phyloP scores from a whole-genome alignment of 2,329 filamentous ascomycete genomes.

The Trichoderma koningii region DNA sequence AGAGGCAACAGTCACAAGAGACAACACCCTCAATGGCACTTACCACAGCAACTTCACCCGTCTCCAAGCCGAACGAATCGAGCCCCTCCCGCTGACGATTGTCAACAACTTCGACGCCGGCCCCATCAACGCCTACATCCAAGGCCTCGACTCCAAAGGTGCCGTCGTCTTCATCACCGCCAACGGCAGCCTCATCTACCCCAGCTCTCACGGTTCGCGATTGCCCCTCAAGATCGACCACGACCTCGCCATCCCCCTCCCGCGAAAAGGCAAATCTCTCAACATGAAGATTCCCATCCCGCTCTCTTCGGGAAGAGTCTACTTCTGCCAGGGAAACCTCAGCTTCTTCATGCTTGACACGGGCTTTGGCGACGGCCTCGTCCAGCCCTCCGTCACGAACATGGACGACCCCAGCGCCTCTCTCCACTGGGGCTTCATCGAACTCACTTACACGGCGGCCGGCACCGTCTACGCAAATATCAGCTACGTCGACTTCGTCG shows the following conservation, averaged over 20 bases:
- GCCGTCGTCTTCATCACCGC: conserved; percentile 48
- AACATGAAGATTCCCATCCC: conserved; percentile 46
- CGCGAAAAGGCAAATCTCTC: conserved; percentile 41
- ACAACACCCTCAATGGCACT: conserved; percentile 47
- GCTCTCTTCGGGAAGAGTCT: conserved; percentile 47
- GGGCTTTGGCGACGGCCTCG: conserved; percentile 42
- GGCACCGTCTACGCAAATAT: conserved; percentile 51
- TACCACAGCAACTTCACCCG: conserved; percentile 28
- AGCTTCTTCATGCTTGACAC: conserved; percentile 46
- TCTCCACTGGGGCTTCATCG: conserved; percentile 54
- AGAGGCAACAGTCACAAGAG: conserved; percentile 41
- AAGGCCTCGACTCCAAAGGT: conserved; percentile 45
- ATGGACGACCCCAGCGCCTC: conserved; percentile 46
- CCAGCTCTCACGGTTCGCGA: conserved; percentile 40
- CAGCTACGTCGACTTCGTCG: conserved; percentile 55
- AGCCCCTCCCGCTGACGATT: conserved; percentile 38
- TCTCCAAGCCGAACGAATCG: background rate
- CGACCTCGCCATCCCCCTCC: conserved; percentile 49
- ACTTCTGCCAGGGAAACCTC: conserved; percentile 48
- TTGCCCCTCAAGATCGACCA: conserved; percentile 44
- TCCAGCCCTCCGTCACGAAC: conserved; percentile 52
- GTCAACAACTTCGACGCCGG: conserved; percentile 48
- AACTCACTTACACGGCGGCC: conserved; percentile 48
- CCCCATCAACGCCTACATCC: conserved; percentile 49
- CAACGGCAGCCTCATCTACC: conserved; percentile 47